phyloP scores from a whole-genome alignment of 1,284 basidiomycete species.

The Cerrena zonata region DNA sequence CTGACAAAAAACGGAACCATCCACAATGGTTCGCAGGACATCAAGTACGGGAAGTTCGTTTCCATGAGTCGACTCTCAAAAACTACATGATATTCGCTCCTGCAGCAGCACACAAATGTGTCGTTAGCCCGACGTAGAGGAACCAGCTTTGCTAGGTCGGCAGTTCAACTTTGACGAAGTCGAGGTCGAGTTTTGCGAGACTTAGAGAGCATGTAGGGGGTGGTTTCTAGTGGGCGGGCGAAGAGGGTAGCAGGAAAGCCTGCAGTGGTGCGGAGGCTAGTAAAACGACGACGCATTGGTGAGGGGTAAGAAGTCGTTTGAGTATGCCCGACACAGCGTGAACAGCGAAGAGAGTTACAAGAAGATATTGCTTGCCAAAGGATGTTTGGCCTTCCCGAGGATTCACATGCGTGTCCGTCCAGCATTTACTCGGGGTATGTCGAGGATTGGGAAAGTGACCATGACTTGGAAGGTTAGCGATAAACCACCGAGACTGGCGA shows the following conservation, averaged over 20 bases:
- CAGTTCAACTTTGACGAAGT: conserved; percentile 57
- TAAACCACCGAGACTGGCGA: conserved; percentile 65
- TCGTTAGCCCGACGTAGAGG: conserved; percentile 46
- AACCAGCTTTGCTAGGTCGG: conserved; percentile 46
- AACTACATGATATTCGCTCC: no score
- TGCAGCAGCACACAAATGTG: no score
- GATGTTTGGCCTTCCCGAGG: conserved; percentile 69
- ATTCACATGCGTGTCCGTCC: neutral
- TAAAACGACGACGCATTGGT: neutral
- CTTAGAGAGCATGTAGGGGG: conserved; percentile 44
- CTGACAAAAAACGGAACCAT: no score
- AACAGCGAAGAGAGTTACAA: conserved; percentile 56
- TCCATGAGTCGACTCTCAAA: no score
- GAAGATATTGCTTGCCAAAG: conserved; percentile 57
- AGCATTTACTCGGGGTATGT: neutral
- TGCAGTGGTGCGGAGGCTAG: conserved; percentile 48
- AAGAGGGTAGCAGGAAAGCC: no score
- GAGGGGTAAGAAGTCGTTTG: neutral
- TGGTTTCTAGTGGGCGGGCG: conserved; percentile 58
- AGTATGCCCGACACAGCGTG: no score
- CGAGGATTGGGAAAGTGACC: conserved; percentile 46
- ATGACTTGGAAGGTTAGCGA: conserved; percentile 60
- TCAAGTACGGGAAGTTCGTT: no score
- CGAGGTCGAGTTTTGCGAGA: no score
- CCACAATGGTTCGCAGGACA: no score